phyloP scores from a whole-genome alignment of 345 rosid genomes.

The Salix caprea region DNA sequence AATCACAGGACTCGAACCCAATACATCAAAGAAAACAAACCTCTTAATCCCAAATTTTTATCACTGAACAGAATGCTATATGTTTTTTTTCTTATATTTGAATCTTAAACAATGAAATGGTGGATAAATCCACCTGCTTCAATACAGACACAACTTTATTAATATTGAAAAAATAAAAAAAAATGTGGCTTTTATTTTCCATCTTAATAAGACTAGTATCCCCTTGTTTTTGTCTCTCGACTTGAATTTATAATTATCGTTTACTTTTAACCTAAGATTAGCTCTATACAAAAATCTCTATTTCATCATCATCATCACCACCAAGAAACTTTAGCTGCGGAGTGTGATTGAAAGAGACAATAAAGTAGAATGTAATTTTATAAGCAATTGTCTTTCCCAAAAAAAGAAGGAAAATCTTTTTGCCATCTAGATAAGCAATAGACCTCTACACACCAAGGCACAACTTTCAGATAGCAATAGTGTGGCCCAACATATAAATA shows the following conservation, averaged over 20 bases:
- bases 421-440: constrained; percentile 1
- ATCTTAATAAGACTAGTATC: not conserved
- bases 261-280: not conserved
- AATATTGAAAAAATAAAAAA: too few relatives aligned
- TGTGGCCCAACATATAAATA: not conserved
- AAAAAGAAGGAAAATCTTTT: not conserved
- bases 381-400: not conserved
- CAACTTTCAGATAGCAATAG: not conserved
- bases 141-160: too few relatives aligned
- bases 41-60: too few relatives aligned
- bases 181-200: not conserved
- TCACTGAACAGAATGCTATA: too few relatives aligned
- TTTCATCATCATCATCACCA: not conserved
- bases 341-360: not conserved
- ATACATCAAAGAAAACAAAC: too few relatives aligned
- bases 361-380: not conserved
- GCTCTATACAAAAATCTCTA: not conserved
- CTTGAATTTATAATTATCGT: not conserved
- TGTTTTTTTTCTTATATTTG: too few relatives aligned
- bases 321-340: not conserved
- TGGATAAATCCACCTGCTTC: too few relatives aligned
- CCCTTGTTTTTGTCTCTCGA: too few relatives aligned
- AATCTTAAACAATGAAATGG: too few relatives aligned
- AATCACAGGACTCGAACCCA: too few relatives aligned
- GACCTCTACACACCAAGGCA: not conserved